A percentile compares a stretch with the other conserved stretches of the same genome.
Evolutionary conservation across 2,329 filamentous ascomycete genomes (phyloP).

Genomic region (Cadophora sp.): DNA sequence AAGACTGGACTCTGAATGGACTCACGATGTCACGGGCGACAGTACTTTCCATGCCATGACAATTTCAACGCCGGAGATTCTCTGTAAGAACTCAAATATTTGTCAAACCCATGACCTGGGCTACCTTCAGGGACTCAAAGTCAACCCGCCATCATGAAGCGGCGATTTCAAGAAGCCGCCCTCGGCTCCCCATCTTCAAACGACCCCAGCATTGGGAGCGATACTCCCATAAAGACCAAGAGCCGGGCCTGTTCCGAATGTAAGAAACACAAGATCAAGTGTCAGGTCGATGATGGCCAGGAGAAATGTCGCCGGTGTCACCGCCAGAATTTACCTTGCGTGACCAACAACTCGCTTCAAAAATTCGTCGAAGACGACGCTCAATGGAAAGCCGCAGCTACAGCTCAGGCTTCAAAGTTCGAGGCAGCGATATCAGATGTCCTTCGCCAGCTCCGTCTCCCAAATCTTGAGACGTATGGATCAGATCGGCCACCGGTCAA

Average conservation of each 20-base stretch:
- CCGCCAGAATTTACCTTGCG: neutral
- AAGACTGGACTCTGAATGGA: no score
- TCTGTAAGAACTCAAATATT: no score
- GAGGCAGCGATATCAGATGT: conserved; percentile 5
- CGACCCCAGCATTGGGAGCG: neutral
- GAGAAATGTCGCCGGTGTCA: conserved; percentile 2
- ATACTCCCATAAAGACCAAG: conserved; percentile 6
- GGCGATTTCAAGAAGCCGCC: neutral
- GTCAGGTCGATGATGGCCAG: conserved; percentile 10
- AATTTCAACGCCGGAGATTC: no score
- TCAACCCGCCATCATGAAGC: neutral
- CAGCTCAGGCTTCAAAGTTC: neutral
- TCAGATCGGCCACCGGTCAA: neutral
- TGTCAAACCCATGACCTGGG: no score
- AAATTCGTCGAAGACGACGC: conserved; percentile 12
- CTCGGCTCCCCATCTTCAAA: neutral
- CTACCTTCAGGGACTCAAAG: no score
- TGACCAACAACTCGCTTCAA: conserved; percentile 5
- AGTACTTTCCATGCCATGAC: no score
- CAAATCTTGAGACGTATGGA: neutral
- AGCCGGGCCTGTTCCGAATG: conserved; percentile 7
- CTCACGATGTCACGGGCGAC: no score
- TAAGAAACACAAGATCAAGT: conserved; percentile 10
- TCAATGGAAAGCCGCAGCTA: conserved; percentile 1
- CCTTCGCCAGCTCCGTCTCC: neutral